Percentiles rank a stretch among this genome's conserved stretches.
Evolutionary conservation across 805 yeast genomes (phyloP).

Genomic region (Candida qinlingensis): DNA sequence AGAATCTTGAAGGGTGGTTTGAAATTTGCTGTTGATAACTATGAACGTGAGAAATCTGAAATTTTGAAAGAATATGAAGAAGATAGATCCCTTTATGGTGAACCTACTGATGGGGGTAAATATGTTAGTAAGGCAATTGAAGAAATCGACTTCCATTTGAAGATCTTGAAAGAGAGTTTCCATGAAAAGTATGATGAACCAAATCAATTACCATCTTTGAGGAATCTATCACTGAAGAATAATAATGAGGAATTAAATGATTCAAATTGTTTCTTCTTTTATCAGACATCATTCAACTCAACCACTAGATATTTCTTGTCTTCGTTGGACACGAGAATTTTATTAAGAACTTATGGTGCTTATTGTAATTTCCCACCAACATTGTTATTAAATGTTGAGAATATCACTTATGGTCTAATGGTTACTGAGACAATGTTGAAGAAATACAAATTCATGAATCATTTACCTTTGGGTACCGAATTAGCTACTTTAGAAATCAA

Average conservation of each 20-base stretch:
- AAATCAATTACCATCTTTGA: slow-evolving; percentile 12
- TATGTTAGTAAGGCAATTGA: slow-evolving; percentile 50
- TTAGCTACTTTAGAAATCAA: slow-evolving; percentile 81
- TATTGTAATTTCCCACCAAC: slow-evolving; percentile 67
- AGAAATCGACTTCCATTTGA: slow-evolving; percentile 45
- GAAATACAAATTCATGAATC: slow-evolving; percentile 68
- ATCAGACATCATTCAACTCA: slow-evolving; percentile 71
- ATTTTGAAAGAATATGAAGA: slow-evolving; percentile 47
- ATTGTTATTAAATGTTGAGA: slow-evolving; percentile 59
- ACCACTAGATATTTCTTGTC: slow-evolving; percentile 64
- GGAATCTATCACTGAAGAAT: slow-evolving; percentile 12
- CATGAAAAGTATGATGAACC: slow-evolving; percentile 18
- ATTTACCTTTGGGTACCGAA: slow-evolving; percentile 81
- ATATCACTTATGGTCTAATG: slow-evolving; percentile 59
- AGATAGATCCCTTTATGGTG: slow-evolving; percentile 57
- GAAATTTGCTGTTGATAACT: slow-evolving; percentile 47
- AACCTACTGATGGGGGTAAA: slow-evolving; percentile 37
- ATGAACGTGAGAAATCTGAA: slow-evolving; percentile 51
- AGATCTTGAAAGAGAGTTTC: slow-evolving; percentile 32
- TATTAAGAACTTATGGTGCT: slow-evolving; percentile 54
- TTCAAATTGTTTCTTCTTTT: slow-evolving; percentile 56
- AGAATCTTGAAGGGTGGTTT: slow-evolving; percentile 66
- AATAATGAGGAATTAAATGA: slow-evolving; percentile 27
- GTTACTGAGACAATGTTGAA: slow-evolving; percentile 53
- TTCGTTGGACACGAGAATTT: slow-evolving; percentile 71